phyloP scores from a whole-genome alignment of 495 filamentous ascomycete species.

The Penicillium canescens region DNA sequence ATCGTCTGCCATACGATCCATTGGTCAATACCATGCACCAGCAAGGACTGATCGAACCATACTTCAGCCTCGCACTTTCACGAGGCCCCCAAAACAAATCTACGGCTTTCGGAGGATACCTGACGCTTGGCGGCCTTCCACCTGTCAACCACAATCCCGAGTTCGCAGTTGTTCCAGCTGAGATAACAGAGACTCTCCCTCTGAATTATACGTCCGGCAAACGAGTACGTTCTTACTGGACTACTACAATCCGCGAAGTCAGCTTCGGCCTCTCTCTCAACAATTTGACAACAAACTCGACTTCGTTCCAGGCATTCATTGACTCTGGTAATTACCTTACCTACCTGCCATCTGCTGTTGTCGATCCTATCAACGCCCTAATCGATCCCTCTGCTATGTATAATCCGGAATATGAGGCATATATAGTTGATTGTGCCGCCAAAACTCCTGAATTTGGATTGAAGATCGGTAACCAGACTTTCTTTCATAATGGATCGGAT shows the following conservation, averaged over 20 bases:
- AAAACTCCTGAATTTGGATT: conserved; percentile 55
- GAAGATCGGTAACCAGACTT: conserved; percentile 45
- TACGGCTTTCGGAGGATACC: conserved; percentile 23
- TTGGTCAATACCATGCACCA: conserved; percentile 58
- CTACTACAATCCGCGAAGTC: conserved; percentile 16
- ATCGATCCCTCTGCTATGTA: conserved; percentile 56
- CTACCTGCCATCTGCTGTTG: conserved; percentile 57
- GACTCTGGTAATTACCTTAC: conserved; percentile 71
- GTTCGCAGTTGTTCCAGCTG: conserved; percentile 22
- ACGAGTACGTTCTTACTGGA: conserved; percentile 24
- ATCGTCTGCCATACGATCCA: conserved; percentile 50
- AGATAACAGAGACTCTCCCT: conserved; percentile 21
- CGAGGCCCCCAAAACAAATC: conserved; percentile 17
- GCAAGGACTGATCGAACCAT: conserved; percentile 50
- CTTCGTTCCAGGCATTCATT: conserved; percentile 51
- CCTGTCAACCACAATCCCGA: conserved; percentile 18
- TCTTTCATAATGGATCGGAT: conserved; percentile 54
- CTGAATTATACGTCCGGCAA: conserved; percentile 10
- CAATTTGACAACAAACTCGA: conserved; percentile 11
- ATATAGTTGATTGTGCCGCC: conserved; percentile 62
- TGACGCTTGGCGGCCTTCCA: conserved; percentile 28
- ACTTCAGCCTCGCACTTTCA: conserved; percentile 51
- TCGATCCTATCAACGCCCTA: conserved; percentile 56
- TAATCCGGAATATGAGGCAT: conserved; percentile 45
- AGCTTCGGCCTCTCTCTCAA: conserved; percentile 13